Evolutionary conservation across 2,329 filamentous ascomycete genomes (phyloP).

Genomic region (Samsoniella hepiali): DNA sequence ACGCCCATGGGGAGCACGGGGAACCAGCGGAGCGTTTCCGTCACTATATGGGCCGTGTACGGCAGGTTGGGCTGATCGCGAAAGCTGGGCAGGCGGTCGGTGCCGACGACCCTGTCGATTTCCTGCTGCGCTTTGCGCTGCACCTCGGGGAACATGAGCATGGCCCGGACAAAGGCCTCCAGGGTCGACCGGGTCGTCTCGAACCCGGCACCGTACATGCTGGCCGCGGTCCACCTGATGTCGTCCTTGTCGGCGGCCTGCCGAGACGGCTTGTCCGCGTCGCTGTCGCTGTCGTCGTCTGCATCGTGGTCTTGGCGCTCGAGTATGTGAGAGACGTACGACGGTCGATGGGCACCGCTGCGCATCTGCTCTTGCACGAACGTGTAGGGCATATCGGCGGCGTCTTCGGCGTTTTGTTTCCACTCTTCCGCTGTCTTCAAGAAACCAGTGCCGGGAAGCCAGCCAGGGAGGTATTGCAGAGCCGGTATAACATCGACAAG

Average conservation of each 20-base stretch:
- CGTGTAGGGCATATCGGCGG: slow-evolving; percentile 21
- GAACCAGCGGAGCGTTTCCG: slow-evolving; percentile 32
- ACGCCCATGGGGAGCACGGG: slow-evolving; percentile 36
- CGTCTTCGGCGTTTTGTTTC: slow-evolving; percentile 12
- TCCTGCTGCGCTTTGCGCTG: slow-evolving; percentile 27
- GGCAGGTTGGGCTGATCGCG: slow-evolving; percentile 28
- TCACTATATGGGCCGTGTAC: slow-evolving; percentile 30
- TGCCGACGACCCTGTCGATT: slow-evolving; percentile 29
- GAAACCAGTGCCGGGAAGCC: not conserved
- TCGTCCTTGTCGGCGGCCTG: slow-evolving; percentile 17
- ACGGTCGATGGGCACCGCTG: slow-evolving; percentile 8
- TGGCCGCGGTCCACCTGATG: slow-evolving; percentile 20
- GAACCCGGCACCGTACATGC: slow-evolving; percentile 22
- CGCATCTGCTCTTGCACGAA: slow-evolving; percentile 24
- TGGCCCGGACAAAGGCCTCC: slow-evolving; percentile 24
- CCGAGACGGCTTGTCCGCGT: not conserved
- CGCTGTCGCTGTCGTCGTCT: not conserved
- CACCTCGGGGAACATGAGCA: slow-evolving; percentile 25
- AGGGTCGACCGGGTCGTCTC: slow-evolving; percentile 1
- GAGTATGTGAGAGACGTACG: slow-evolving; percentile 23
- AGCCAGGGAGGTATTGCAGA: not conserved
- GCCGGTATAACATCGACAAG: not conserved
- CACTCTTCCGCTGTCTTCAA: not conserved
- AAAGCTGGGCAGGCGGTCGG: slow-evolving; percentile 26
- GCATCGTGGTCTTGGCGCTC: slow-evolving; percentile 1